A percentile compares a stretch with the other conserved stretches of the same genome.
Evolutionary conservation across 2,329 filamentous ascomycete genomes (phyloP).

Genomic region (Fusarium euwallaceae): DNA sequence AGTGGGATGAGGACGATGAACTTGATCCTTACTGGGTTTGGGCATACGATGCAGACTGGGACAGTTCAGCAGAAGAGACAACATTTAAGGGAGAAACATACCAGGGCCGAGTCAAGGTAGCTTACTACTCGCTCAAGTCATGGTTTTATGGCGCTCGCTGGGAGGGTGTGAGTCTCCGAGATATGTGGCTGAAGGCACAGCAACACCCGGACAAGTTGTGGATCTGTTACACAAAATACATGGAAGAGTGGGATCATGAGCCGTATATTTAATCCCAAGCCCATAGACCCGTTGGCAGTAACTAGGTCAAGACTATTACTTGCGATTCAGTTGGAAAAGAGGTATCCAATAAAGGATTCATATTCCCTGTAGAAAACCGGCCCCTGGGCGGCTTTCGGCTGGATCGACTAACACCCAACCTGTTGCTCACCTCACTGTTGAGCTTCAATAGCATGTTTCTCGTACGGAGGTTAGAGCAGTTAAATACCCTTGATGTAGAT

Average conservation of each 20-base stretch:
- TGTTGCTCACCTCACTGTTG: too few species aligned
- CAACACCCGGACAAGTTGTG: conserved; percentile 23
- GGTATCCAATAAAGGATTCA: too few species aligned
- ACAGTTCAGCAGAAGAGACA: conserved; percentile 18
- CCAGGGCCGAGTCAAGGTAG: conserved; percentile 31
- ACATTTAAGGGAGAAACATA: conserved; percentile 20
- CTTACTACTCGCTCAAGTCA: conserved; percentile 8
- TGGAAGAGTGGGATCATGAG: conserved; percentile 40
- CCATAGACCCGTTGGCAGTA: background rate
- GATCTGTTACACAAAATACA: conserved; percentile 25
- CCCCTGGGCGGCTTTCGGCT: too few species aligned
- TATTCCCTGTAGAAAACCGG: too few species aligned
- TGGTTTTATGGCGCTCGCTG: conserved; percentile 42
- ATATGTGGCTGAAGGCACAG: conserved; percentile 40
- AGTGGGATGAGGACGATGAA: background rate
- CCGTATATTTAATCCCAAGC: conserved; percentile 22
- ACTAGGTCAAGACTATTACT: too few species aligned
- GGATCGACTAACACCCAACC: too few species aligned
- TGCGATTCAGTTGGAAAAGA: too few species aligned
- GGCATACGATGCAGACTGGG: conserved; percentile 42
- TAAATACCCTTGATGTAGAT: too few species aligned
- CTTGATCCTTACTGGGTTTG: conserved; percentile 33
- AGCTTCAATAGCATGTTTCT: too few species aligned
- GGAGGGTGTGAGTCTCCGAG: conserved; percentile 29
- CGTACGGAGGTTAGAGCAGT: too few species aligned